These are phyloP conservation scores for Cystoderma amianthinum DNA, from an alignment of 768 basidiomycete genomes.

Conservation along the genomic window DNA sequence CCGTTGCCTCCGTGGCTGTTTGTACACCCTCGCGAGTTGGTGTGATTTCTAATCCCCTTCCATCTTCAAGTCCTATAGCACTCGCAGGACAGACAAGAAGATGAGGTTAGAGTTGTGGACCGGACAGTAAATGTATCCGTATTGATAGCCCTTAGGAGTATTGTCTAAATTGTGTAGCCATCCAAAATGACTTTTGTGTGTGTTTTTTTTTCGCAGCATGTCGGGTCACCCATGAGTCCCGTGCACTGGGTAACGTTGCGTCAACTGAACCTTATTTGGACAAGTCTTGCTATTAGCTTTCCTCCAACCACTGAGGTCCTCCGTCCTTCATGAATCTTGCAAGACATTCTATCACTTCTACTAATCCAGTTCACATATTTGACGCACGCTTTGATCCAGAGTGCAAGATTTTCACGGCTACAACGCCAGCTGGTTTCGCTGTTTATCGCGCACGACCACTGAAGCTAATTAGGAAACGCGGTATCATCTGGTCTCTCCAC, in stretches of 20 bases:
- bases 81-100: not conserved
- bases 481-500: slow-evolving; percentile 20
- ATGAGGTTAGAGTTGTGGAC: no score
- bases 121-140: no score
- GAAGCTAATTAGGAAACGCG: slow-evolving; percentile 74
- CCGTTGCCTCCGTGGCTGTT: not conserved
- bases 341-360: slow-evolving; percentile 75
- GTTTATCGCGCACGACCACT: slow-evolving; percentile 76
- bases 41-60: not conserved
- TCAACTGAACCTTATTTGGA: no score
- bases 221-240: no score
- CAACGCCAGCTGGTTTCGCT: slow-evolving; percentile 78
- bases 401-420: slow-evolving; percentile 71
- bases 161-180: no score
- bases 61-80: not conserved
- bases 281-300: no score
- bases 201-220: no score
- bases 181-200: no score
- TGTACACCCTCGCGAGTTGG: not conserved
- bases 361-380: slow-evolving; percentile 66
- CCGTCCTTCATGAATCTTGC: slow-evolving; percentile 75
- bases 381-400: slow-evolving; percentile 80
- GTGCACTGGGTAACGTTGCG: no score
- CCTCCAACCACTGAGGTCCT: no score
- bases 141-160: no score